Evolutionary conservation across 1,139 yeast species (phyloP).

Genomic region (Zygoascus hellenicus): DNA sequence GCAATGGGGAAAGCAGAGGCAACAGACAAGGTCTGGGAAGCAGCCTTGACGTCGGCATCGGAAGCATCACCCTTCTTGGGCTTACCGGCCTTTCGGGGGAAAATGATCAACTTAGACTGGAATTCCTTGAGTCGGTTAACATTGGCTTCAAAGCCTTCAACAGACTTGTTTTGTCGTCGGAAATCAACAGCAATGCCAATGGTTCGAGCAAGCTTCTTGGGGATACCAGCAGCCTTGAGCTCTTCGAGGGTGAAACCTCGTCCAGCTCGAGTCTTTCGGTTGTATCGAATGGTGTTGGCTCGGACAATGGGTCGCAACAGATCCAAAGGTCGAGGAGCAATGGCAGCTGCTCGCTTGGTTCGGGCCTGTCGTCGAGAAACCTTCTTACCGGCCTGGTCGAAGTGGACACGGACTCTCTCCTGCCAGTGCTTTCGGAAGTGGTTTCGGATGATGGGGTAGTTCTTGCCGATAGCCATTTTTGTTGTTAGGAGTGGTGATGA

Average conservation of each 20-base stretch:
- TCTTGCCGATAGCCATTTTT: constrained; percentile 85
- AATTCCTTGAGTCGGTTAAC: constrained; percentile 96
- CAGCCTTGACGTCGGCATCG: constrained; percentile 62
- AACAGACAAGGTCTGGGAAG: constrained; percentile 66
- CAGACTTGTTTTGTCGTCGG: constrained; percentile 99
- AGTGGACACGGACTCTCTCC: constrained; percentile 98
- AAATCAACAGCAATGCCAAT: constrained; percentile 98
- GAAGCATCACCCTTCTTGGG: constrained; percentile 45
- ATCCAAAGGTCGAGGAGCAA: constrained; percentile 98
- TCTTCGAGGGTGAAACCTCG: constrained; percentile 99
- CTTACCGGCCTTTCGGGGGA: constrained; percentile 80
- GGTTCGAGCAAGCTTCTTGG: constrained; percentile 96
- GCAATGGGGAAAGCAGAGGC: constrained; percentile 89
- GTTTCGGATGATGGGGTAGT: constrained; percentile 59
- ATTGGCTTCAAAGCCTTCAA: constrained; percentile 90
- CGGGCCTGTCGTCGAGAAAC: constrained; percentile 93
- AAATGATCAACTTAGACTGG: constrained; percentile 91
- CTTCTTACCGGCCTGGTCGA: constrained; percentile 99
- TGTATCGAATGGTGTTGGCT: constrained; percentile 97
- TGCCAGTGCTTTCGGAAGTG: constrained; percentile 99
- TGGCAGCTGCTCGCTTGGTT: constrained; percentile 87
- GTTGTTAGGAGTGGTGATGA: constrained; percentile 4
- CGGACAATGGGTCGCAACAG: constrained; percentile 95
- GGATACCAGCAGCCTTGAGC: constrained; percentile 95
- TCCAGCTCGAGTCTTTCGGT: constrained; percentile 99